Evolutionary conservation across 2,329 filamentous ascomycete species (phyloP).

Genomic region (Botrytis fabae): DNA sequence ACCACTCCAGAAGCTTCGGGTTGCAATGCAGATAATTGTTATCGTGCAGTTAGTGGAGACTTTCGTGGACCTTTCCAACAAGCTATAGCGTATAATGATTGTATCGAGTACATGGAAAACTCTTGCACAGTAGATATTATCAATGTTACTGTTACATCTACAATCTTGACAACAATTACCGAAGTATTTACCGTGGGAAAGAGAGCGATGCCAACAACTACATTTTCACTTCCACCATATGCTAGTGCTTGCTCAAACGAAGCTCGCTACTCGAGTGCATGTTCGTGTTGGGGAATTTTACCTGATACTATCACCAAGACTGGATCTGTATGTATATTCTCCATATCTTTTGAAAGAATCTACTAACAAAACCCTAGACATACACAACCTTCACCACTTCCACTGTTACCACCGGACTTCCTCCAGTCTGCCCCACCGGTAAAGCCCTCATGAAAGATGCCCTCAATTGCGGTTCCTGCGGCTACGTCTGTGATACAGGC

Average conservation of each 20-base stretch:
- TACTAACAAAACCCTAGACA: neutral
- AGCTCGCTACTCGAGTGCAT: constrained; percentile 22
- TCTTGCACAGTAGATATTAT: constrained; percentile 8
- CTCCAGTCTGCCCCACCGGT: constrained; percentile 5
- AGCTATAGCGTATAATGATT: constrained; percentile 19
- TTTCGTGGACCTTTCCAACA: constrained; percentile 20
- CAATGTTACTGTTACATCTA: constrained; percentile 16
- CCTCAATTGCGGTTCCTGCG: constrained; percentile 20
- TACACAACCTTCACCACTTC: constrained; percentile 16
- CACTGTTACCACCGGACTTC: constrained; percentile 10
- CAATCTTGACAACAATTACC: constrained; percentile 16
- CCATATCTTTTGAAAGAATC: neutral
- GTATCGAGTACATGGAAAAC: constrained; percentile 11
- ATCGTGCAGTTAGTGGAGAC: constrained; percentile 22
- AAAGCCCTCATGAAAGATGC: constrained; percentile 18
- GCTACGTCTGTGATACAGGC: constrained; percentile 16
- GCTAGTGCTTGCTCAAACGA: constrained; percentile 19
- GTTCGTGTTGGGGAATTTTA: constrained; percentile 23
- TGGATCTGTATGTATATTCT: neutral
- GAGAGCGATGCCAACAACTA: neutral
- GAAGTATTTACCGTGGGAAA: constrained; percentile 19
- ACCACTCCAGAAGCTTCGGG: neutral
- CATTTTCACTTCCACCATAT: constrained; percentile 22
- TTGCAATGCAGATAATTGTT: constrained; percentile 23
- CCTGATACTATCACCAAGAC: constrained; percentile 5